phyloP scores from a whole-genome alignment of 768 basidiomycete genomes.

The Hortiboletus flavorubellus region DNA sequence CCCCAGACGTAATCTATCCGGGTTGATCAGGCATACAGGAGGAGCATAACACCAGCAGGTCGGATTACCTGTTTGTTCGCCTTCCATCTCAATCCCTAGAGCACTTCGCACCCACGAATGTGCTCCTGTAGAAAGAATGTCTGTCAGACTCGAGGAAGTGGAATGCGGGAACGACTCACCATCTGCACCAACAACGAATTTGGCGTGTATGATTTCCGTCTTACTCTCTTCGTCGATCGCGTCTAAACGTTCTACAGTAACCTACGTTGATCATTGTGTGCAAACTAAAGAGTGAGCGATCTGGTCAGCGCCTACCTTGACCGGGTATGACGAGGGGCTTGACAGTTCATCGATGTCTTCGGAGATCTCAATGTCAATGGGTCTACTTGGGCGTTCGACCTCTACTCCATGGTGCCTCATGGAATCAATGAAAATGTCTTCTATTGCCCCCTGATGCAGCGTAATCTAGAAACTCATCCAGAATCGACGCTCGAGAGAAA shows the following conservation, averaged over 20 bases:
- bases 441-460: conserved; percentile 41
- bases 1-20: conserved; percentile 77
- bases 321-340: conserved; percentile 26
- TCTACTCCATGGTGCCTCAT: conserved; percentile 30
- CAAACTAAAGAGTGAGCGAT: not conserved
- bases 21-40: not conserved
- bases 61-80: conserved; percentile 43
- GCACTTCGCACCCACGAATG: conserved; percentile 47
- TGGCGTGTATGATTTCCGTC: conserved; percentile 34
- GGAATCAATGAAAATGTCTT: conserved; percentile 40
- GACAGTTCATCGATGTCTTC: conserved; percentile 40
- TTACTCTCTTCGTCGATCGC: conserved; percentile 26
- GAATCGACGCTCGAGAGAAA: not conserved
- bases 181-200: conserved; percentile 37
- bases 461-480: conserved; percentile 22
- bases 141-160: not conserved
- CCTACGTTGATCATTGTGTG: conserved; percentile 10
- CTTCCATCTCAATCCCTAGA: conserved; percentile 43
- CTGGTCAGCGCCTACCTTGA: conserved; percentile 21
- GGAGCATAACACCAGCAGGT: not conserved
- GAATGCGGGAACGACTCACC: conserved; percentile 16
- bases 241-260: conserved; percentile 23
- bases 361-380: conserved; percentile 30
- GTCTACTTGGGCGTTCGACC: conserved; percentile 36
- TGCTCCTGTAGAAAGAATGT: conserved; percentile 29